These are phyloP conservation scores for Tetrahymena thermophila DNA, from an alignment of 73 alveolate species.

Conservation along the genomic window DNA sequence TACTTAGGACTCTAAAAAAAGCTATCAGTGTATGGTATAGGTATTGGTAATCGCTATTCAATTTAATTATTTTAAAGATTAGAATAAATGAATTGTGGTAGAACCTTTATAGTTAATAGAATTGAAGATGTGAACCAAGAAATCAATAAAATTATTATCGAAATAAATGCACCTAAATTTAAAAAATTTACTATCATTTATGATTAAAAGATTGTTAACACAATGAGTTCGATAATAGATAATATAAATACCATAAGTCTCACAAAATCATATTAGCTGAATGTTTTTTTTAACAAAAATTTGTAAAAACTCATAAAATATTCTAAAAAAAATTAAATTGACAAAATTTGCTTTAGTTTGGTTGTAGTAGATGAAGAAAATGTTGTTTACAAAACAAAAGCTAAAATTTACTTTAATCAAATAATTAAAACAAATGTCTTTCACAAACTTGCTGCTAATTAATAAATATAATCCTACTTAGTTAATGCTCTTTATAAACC, in stretches of 20 bases:
- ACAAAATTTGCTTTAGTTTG: not conserved
- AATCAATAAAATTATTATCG: not conserved
- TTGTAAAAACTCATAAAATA: not conserved
- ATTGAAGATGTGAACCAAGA: not conserved
- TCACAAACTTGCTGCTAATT: not conserved
- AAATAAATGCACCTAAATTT: not conserved
- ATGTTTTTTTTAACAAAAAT: not conserved
- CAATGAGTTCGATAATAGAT: not conserved
- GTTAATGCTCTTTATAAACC: not conserved
- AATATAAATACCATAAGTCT: not conserved
- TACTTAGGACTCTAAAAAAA: not conserved
- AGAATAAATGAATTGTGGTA: not conserved
- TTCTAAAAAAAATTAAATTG: not conserved
- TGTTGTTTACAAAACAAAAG: not conserved
- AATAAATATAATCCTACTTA: not conserved
- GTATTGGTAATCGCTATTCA: not conserved
- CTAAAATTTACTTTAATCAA: not conserved
- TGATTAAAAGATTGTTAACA: not conserved
- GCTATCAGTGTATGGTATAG: not conserved
- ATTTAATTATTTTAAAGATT: not conserved
- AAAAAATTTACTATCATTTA: not conserved
- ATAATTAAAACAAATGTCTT: not conserved
- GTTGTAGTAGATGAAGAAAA: not conserved
- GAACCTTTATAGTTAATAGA: not conserved
- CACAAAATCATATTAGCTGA: not conserved